Percentiles rank a stretch among this genome's conserved stretches.
Evolutionary conservation across 306 rosid genomes (phyloP).

Genomic region (Senna tora): DNA sequence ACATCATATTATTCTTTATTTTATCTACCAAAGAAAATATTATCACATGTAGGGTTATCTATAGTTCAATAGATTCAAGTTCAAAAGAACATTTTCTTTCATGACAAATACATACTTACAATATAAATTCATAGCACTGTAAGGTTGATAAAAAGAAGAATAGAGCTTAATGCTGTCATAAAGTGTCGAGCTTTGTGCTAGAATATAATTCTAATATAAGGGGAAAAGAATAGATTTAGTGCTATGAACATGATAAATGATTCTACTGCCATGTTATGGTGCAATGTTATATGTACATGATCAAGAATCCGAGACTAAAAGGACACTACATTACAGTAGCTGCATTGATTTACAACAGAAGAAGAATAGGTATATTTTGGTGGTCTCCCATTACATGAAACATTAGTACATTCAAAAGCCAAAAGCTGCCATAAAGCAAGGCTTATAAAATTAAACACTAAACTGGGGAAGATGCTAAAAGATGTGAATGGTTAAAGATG

Average conservation of each 20-base stretch:
- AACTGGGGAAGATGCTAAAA: too few species aligned
- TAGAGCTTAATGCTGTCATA: background rate
- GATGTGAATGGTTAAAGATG: constrained; percentile 39
- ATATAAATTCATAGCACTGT: background rate
- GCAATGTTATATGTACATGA: background rate
- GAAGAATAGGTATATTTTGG: background rate
- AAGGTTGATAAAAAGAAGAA: background rate
- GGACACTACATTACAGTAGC: background rate
- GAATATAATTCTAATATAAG: too few species aligned
- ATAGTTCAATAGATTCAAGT: background rate
- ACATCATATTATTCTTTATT: too few species aligned
- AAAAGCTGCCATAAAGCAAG: constrained; percentile 18
- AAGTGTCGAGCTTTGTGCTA: too few species aligned
- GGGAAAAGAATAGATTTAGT: too few species aligned
- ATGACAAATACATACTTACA: background rate
- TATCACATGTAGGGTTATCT: too few species aligned
- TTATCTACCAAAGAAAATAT: too few species aligned
- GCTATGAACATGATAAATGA: too few species aligned
- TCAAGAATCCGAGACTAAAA: background rate
- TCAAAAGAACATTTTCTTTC: background rate
- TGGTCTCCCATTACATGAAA: background rate
- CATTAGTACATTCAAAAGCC: background rate
- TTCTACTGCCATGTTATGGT: background rate
- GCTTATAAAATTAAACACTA: too few species aligned
- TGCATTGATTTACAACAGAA: background rate